Evolutionary conservation across 106 monocot species (phyloP).

Genomic region (Dactylorhiza incarnata): DNA sequence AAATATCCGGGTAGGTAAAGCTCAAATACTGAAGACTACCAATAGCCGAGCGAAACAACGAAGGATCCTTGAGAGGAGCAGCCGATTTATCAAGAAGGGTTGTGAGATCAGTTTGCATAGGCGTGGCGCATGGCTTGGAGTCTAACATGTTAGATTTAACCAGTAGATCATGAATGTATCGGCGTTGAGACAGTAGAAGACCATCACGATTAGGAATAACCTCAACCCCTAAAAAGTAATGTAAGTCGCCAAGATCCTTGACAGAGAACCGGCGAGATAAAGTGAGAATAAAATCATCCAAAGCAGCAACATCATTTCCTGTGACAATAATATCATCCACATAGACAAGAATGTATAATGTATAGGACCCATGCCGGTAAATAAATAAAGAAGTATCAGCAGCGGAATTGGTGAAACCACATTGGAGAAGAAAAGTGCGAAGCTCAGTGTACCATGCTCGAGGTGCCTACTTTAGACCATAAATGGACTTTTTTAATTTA

Average conservation of each 20-base stretch:
- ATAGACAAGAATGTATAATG: slow-evolving; percentile 8
- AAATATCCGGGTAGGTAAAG: not conserved
- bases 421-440: not conserved
- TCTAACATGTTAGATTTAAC: not conserved
- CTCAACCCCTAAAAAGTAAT: slow-evolving; percentile 11
- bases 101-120: not conserved
- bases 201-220: not conserved
- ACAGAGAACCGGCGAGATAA: not conserved
- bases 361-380: too few species aligned
- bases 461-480: slow-evolving; percentile 7
- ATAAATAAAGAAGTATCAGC: too few species aligned
- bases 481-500: not conserved
- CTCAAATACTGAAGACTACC: not conserved
- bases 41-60: not conserved
- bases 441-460: not conserved
- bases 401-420: not conserved
- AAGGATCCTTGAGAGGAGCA: not conserved
- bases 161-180: slow-evolving; percentile 7
- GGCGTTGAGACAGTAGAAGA: slow-evolving; percentile 3
- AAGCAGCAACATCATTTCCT: too few species aligned
- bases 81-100: not conserved
- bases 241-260: slow-evolving; percentile 8
- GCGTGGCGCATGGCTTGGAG: not conserved
- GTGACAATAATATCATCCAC: slow-evolving; percentile 10
- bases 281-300: not conserved